phyloP scores from a whole-genome alignment of 2,329 filamentous ascomycete species.

The Xylaria multiplex region DNA sequence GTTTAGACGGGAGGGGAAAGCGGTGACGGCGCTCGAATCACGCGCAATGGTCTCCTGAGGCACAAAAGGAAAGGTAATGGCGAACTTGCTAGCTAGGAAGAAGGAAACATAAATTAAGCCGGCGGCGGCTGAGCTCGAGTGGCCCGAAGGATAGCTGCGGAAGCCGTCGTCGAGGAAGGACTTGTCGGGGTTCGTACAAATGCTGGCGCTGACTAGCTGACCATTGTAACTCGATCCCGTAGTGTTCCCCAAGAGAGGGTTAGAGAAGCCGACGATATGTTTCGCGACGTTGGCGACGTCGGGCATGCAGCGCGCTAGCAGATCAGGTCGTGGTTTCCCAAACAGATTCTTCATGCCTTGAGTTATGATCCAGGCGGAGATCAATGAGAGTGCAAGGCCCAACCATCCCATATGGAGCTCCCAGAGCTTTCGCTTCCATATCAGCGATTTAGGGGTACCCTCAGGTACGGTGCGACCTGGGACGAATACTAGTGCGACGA shows the following conservation, averaged over 20 bases:
- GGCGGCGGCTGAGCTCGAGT: constrained; percentile 78
- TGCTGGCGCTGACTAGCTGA: constrained; percentile 76
- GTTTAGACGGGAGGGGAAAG: constrained; percentile 78
- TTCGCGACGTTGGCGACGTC: constrained; percentile 71
- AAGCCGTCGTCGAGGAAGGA: constrained; percentile 80
- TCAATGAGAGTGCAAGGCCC: constrained; percentile 78
- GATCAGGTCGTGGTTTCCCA: constrained; percentile 79
- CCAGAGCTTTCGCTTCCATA: constrained; percentile 88
- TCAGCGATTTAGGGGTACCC: constrained; percentile 68
- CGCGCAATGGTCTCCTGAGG: constrained; percentile 58
- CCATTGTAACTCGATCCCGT: constrained; percentile 57
- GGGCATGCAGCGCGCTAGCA: constrained; percentile 81
- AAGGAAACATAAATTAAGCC: constrained; percentile 87
- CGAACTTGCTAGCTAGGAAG: constrained; percentile 86
- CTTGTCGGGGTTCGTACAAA: constrained; percentile 75
- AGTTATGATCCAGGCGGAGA: constrained; percentile 80
- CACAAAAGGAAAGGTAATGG: constrained; percentile 77
- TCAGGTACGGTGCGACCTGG: constrained; percentile 75
- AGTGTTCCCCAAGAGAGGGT: constrained; percentile 51
- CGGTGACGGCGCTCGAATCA: constrained; percentile 65
- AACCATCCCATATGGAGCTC: constrained; percentile 89
- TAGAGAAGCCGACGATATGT: constrained; percentile 66
- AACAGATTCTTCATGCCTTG: constrained; percentile 84
- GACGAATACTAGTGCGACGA: constrained; percentile 75
- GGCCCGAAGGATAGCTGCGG: constrained; percentile 82